These are phyloP conservation scores for Lactarius psammicola DNA, from an alignment of 768 basidiomycete species.

Conservation along the genomic window DNA sequence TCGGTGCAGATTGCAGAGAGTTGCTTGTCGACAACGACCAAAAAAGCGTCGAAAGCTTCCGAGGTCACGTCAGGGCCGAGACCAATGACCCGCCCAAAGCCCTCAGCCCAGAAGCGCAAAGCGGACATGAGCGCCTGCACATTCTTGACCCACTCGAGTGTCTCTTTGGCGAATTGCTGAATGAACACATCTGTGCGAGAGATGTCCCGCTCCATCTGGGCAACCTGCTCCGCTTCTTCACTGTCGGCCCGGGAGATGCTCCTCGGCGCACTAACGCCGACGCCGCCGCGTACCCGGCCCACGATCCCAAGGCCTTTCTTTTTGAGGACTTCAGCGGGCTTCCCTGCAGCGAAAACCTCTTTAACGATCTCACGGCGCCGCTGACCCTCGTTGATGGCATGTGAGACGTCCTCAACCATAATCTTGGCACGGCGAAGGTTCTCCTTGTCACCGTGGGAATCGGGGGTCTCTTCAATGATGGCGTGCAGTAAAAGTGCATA, in stretches of 20 bases:
- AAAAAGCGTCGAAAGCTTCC: conserved; percentile 43
- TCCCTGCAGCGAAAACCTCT: conserved; percentile 52
- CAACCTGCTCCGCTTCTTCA: conserved; percentile 25
- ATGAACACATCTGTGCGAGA: conserved; percentile 16
- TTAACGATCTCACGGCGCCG: conserved; percentile 76
- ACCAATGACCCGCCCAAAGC: conserved; percentile 30
- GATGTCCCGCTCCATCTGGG: conserved; percentile 24
- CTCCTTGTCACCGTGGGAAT: conserved; percentile 63
- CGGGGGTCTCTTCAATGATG: conserved; percentile 72
- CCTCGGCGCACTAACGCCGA: conserved; percentile 59
- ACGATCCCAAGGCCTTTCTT: conserved; percentile 44
- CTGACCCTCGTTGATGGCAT: conserved; percentile 75
- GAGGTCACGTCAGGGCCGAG: conserved; percentile 30
- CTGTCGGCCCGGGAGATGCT: conserved; percentile 44
- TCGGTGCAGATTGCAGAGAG: conserved; percentile 53
- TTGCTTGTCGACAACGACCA: conserved; percentile 52
- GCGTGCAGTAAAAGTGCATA: conserved; percentile 83
- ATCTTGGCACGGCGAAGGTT: conserved; percentile 52
- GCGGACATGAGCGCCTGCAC: conserved; percentile 11
- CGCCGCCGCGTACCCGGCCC: conserved; percentile 58
- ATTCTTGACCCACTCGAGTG: conserved; percentile 26
- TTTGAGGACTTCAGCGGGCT: conserved; percentile 31
- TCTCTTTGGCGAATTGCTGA: conserved; percentile 22
- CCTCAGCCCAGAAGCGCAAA: conserved; percentile 25
- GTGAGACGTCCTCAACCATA: conserved; percentile 69